A percentile compares a stretch with the other conserved stretches of the same genome.
Conservation (phyloP, 768 basidiomycete genomes). For the Nidula microcarpa region DNA sequence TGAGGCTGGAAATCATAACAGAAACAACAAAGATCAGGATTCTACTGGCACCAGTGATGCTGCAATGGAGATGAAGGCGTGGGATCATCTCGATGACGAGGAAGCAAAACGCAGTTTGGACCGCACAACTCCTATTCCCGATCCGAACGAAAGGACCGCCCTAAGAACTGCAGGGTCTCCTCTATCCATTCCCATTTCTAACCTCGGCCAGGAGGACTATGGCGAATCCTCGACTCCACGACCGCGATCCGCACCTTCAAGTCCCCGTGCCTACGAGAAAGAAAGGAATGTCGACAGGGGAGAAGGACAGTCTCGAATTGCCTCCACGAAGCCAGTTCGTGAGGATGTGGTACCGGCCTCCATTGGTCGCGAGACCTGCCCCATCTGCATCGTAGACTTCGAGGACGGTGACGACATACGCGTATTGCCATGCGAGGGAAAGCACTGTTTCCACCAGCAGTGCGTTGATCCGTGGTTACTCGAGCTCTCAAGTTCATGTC, state of each 20-base stretch:
- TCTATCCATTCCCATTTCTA: too few species aligned
- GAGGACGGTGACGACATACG: slow-evolving; percentile 91
- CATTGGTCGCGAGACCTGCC: slow-evolving; percentile 84
- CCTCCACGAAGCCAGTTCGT: background rate
- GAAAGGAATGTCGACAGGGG: background rate
- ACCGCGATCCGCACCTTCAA: background rate
- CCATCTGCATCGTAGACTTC: slow-evolving; percentile 93
- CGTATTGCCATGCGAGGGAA: slow-evolving; percentile 86
- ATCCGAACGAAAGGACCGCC: too few species aligned
- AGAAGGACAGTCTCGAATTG: background rate
- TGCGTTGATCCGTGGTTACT: slow-evolving; percentile 96
- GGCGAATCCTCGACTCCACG: background rate
- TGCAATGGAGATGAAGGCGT: slow-evolving; percentile 11
- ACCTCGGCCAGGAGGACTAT: too few species aligned
- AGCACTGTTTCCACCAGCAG: slow-evolving; percentile 84
- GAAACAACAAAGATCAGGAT: slow-evolving; percentile 20
- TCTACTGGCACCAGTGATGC: slow-evolving; percentile 4
- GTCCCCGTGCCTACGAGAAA: background rate
- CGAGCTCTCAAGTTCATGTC: slow-evolving; percentile 86
- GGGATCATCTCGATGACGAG: slow-evolving; percentile 9
- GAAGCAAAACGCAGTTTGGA: too few species aligned
- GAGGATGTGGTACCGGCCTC: slow-evolving; percentile 54
- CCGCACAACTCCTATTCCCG: too few species aligned
- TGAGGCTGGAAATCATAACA: background rate
- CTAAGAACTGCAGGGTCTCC: too few species aligned